A percentile compares a stretch with the other conserved stretches of the same genome.
phyloP scores from a whole-genome alignment of 371 early-diverging fungal species.

The Mortierella sp. region DNA sequence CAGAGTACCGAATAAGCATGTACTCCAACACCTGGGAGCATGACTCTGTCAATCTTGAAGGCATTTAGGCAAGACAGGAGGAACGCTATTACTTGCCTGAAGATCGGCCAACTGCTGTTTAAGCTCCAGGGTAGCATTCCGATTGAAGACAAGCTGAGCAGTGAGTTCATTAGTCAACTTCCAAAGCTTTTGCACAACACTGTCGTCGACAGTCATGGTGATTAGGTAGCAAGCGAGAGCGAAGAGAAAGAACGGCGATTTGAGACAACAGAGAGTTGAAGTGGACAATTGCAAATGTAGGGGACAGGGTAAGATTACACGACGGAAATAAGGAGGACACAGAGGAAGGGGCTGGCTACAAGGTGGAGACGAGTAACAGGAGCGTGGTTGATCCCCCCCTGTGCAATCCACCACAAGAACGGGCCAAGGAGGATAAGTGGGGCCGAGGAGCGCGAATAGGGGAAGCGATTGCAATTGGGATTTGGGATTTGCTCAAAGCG shows the following conservation, averaged over 20 bases:
- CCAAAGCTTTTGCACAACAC: slow-evolving; percentile 51
- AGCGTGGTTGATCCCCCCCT: slow-evolving; percentile 1
- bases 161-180: slow-evolving; percentile 58
- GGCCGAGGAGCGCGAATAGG: background rate
- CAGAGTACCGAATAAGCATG: background rate
- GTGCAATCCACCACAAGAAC: background rate
- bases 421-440: background rate
- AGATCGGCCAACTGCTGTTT: slow-evolving; percentile 51
- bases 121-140: slow-evolving; percentile 45
- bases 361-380: slow-evolving; percentile 2
- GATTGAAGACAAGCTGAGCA: slow-evolving; percentile 54
- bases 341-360: slow-evolving; percentile 5
- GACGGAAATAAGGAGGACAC: slow-evolving; percentile 5
- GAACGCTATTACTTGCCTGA: slow-evolving; percentile 6
- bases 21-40: background rate
- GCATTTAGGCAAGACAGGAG: background rate
- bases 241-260: background rate
- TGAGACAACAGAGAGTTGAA: background rate
- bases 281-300: background rate
- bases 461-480: background rate
- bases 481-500: background rate
- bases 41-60: background rate
- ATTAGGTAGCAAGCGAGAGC: background rate
- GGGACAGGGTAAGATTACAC: background rate
- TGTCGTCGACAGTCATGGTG: slow-evolving; percentile 54